Percentiles rank a stretch among this genome's conserved stretches.
Conservation (phyloP, 2,329 filamentous ascomycete genomes). For the Aspergillus thermomutatus region DNA sequence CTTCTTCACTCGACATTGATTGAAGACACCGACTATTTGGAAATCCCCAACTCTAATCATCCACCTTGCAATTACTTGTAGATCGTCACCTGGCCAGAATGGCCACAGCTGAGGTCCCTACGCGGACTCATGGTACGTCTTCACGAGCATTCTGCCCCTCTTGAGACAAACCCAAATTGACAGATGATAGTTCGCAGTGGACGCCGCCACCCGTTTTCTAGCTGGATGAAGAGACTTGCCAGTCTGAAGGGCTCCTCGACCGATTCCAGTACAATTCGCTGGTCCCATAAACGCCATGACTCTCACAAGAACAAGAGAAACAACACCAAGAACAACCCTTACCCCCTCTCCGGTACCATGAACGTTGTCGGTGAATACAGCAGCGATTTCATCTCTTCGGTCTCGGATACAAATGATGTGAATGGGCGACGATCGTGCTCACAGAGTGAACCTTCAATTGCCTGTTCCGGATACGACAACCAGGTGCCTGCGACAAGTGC, state of each 20-base stretch:
- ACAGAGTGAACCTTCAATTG: conserved; percentile 58
- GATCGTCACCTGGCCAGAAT: conserved; percentile 14
- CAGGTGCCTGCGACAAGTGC: conserved; percentile 61
- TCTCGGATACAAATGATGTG: conserved; percentile 49
- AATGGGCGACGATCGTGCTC: conserved; percentile 54
- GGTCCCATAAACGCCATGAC: conserved; percentile 37
- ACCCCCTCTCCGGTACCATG: conserved; percentile 72
- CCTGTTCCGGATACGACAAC: conserved; percentile 59
- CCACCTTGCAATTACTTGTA: background rate
- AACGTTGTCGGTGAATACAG: conserved; percentile 40
- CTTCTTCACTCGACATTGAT: background rate
- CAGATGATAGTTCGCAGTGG: conserved; percentile 61
- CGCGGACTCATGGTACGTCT: conserved; percentile 45
- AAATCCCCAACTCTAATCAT: background rate
- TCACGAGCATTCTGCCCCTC: conserved; percentile 1
- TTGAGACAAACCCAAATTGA: conserved; percentile 3
- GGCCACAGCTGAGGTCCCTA: conserved; percentile 34
- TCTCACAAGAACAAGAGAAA: conserved; percentile 55
- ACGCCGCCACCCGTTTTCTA: conserved; percentile 81
- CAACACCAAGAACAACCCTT: conserved; percentile 76
- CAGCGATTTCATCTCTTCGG: conserved; percentile 46
- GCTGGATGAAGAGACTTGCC: conserved; percentile 90
- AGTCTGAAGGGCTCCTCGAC: conserved; percentile 72
- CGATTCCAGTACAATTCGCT: conserved; percentile 43
- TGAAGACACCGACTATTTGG: background rate